A percentile compares a stretch with the other conserved stretches of the same genome.
Evolutionary conservation across 306 rosid species (phyloP).

Genomic region (Trifolium pratense): DNA sequence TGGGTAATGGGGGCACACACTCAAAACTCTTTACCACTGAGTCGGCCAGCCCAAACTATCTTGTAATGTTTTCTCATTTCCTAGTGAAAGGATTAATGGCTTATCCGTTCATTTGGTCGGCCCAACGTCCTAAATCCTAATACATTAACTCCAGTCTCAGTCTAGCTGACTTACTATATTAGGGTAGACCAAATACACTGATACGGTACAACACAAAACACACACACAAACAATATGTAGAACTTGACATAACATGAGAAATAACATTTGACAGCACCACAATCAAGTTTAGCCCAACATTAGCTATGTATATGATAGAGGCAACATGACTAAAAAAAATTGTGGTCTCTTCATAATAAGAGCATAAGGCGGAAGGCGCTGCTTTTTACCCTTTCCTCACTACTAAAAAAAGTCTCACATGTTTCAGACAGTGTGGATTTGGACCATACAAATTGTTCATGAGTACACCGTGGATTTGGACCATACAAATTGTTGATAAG

Average conservation of each 20-base stretch:
- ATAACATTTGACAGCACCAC: background rate
- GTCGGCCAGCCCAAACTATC: background rate
- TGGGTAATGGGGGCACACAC: background rate
- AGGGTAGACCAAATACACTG: background rate
- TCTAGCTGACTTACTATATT: background rate
- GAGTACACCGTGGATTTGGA: background rate
- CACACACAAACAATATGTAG: background rate
- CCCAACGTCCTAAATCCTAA: background rate
- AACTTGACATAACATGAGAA: background rate
- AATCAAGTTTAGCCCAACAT: background rate
- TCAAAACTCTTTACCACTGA: background rate
- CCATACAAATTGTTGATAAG: too few species aligned
- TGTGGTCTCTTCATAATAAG: background rate
- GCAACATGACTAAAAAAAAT: background rate
- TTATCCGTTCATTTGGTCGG: background rate
- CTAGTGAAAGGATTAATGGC: background rate
- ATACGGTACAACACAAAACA: background rate
- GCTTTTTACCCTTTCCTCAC: background rate
- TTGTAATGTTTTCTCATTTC: background rate
- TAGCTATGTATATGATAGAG: background rate
- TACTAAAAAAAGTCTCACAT: background rate
- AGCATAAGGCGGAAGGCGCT: background rate
- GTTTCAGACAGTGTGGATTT: background rate
- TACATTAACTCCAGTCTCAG: background rate
- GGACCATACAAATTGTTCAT: background rate